A percentile compares a stretch with the other conserved stretches of the same genome.
These are phyloP conservation scores for Aphanomyces cochlioides DNA, from an alignment of 352 stramenopile genomes.

Conservation along the genomic window DNA sequence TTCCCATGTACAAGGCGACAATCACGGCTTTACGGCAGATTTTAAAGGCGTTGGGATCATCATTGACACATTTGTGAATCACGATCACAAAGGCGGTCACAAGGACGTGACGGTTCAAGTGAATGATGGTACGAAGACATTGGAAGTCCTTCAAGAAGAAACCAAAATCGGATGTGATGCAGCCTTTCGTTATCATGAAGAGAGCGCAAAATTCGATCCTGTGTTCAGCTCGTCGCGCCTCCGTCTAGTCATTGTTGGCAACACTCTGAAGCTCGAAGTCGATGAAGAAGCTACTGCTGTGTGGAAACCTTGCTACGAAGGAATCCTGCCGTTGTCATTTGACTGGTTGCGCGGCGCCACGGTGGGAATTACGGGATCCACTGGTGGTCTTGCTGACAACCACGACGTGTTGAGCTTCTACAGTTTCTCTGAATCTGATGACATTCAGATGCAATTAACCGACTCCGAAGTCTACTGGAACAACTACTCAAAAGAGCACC, in stretches of 20 bases:
- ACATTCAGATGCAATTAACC: constrained; percentile 41
- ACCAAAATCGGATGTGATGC: constrained; percentile 68
- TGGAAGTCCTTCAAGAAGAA: constrained; percentile 63
- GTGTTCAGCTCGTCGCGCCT: constrained; percentile 77
- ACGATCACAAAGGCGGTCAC: constrained; percentile 75
- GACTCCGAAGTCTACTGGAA: constrained; percentile 73
- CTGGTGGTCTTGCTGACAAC: constrained; percentile 77
- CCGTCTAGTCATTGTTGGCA: constrained; percentile 69
- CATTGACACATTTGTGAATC: constrained; percentile 83
- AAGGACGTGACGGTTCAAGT: constrained; percentile 80
- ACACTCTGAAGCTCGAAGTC: constrained; percentile 59
- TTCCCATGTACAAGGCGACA: constrained; percentile 51
- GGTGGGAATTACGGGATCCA: constrained; percentile 73
- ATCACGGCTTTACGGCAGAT: constrained; percentile 74
- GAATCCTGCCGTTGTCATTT: constrained; percentile 54
- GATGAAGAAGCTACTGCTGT: constrained; percentile 51
- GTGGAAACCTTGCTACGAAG: constrained; percentile 65
- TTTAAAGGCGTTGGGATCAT: constrained; percentile 76
- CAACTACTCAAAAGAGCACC: constrained; percentile 84
- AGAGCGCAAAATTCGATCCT: constrained; percentile 70
- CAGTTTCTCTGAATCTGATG: constrained; percentile 50
- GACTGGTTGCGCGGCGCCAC: constrained; percentile 59
- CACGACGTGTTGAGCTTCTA: constrained; percentile 47
- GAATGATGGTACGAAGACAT: constrained; percentile 73
- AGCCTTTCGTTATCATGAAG: constrained; percentile 71